A percentile compares a stretch with the other conserved stretches of the same genome.
phyloP scores from a whole-genome alignment of 2,329 filamentous ascomycete species.

The Xylaria sp. region DNA sequence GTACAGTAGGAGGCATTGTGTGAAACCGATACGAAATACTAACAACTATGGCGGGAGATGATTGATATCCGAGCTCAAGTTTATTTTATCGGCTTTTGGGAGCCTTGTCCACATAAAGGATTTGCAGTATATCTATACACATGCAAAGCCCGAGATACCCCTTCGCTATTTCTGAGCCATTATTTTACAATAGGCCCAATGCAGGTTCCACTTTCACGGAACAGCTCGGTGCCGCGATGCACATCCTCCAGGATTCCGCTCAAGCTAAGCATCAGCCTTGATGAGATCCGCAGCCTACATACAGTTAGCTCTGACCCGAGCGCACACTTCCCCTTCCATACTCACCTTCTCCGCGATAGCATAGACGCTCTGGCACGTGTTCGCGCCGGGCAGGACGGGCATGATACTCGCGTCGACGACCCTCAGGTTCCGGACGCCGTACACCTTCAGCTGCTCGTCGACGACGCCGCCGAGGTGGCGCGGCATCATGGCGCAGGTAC shows the following conservation, averaged over 20 bases:
- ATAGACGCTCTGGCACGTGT: slow-evolving; percentile 55
- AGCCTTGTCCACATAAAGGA: too few species aligned
- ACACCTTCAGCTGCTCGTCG: slow-evolving; percentile 46
- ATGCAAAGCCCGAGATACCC: too few species aligned
- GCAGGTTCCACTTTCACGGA: too few species aligned
- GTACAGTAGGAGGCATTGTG: too few species aligned
- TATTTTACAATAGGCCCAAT: too few species aligned
- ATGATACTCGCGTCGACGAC: slow-evolving; percentile 52
- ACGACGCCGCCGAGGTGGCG: slow-evolving; percentile 49
- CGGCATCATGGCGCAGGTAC: slow-evolving; percentile 50
- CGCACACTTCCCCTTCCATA: not conserved
- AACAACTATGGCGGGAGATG: too few species aligned
- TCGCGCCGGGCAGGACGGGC: slow-evolving; percentile 47
- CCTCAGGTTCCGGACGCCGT: slow-evolving; percentile 48
- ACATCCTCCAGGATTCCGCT: too few species aligned
- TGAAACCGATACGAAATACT: too few species aligned
- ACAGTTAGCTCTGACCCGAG: slow-evolving; percentile 5
- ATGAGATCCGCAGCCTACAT: slow-evolving; percentile 25
- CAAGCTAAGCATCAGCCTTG: slow-evolving; percentile 10
- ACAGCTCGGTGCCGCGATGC: not conserved
- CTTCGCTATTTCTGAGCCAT: too few species aligned
- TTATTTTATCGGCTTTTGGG: too few species aligned
- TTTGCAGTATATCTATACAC: too few species aligned
- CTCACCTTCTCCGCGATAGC: slow-evolving; percentile 52
- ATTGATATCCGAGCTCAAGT: too few species aligned